Percentiles rank a stretch among this genome's conserved stretches.
Conservation (phyloP, 1,284 basidiomycete species). For the Apiotrichum akiyoshidainum region DNA sequence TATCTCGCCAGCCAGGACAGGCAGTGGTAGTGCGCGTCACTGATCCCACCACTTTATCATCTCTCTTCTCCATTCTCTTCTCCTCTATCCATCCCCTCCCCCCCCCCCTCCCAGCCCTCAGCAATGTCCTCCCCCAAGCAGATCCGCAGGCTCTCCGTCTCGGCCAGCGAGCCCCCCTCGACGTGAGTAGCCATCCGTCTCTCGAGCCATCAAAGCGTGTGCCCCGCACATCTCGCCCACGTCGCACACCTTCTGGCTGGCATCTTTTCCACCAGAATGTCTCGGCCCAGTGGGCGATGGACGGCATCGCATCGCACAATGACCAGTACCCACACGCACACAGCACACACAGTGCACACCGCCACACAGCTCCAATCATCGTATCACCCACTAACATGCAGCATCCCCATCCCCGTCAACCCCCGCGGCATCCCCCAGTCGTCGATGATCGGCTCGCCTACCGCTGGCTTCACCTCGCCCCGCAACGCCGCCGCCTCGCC, state of each 20-base stretch:
- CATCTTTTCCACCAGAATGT: too few relatives aligned
- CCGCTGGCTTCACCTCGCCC: constrained; percentile 17
- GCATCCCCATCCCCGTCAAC: constrained; percentile 51
- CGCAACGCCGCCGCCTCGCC: constrained; percentile 26
- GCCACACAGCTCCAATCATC: constrained; percentile 3
- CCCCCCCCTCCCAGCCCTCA: neutral
- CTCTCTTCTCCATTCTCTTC: neutral
- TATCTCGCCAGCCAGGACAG: too few relatives aligned
- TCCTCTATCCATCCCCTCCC: neutral
- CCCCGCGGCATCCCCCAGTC: constrained; percentile 41
- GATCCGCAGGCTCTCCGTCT: constrained; percentile 35
- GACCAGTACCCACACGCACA: too few relatives aligned
- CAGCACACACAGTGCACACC: too few relatives aligned
- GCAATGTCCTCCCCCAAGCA: constrained; percentile 13
- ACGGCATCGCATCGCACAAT: too few relatives aligned
- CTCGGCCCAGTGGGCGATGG: too few relatives aligned
- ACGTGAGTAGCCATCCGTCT: constrained; percentile 30
- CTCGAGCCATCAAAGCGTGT: neutral
- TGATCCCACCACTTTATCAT: too few relatives aligned
- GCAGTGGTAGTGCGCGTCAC: too few relatives aligned
- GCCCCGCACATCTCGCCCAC: neutral
- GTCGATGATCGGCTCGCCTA: constrained; percentile 34
- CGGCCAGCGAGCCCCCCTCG: constrained; percentile 40
- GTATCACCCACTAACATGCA: constrained; percentile 13
- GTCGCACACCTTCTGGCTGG: too few relatives aligned